phyloP scores from a whole-genome alignment of 768 basidiomycete genomes.

The Tephrocybe rancida region DNA sequence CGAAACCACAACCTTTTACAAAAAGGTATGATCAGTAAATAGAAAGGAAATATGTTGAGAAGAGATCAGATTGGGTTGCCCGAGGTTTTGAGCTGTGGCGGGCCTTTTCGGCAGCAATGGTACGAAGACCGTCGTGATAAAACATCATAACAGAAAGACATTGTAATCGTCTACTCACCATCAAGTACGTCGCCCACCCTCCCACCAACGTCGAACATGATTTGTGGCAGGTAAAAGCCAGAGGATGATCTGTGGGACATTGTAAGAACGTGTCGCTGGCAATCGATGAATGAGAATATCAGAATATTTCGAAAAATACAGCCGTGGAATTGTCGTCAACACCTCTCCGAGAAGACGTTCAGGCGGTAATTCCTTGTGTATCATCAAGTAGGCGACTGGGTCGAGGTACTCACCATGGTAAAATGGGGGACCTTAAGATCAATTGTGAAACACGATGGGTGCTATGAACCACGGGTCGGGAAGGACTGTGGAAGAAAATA shows the following conservation, averaged over 20 bases:
- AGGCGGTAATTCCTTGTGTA: conserved; percentile 87
- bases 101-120: conserved; percentile 81
- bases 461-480: too few species aligned
- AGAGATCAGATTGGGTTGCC: conserved; percentile 77
- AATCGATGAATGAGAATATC: conserved; percentile 36
- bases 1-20: background rate
- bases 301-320: conserved; percentile 69
- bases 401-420: conserved; percentile 36
- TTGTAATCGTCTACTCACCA: conserved; percentile 33
- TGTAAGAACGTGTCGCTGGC: background rate
- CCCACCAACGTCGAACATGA: background rate
- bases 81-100: conserved; percentile 88
- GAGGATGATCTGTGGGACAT: background rate
- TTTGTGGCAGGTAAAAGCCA: too few species aligned
- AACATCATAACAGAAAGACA: conserved; percentile 53
- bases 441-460: too few species aligned
- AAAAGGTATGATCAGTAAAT: conserved; percentile 14
- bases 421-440: background rate
- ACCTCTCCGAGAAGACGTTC: conserved; percentile 46
- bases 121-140: conserved; percentile 96
- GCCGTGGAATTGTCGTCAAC: conserved; percentile 81
- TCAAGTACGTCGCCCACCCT: background rate
- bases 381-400: conserved; percentile 46
- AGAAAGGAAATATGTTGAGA: background rate
- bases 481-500: background rate